Conservation (phyloP, 257 asterid species). For the Forsythia suspensa region DNA sequence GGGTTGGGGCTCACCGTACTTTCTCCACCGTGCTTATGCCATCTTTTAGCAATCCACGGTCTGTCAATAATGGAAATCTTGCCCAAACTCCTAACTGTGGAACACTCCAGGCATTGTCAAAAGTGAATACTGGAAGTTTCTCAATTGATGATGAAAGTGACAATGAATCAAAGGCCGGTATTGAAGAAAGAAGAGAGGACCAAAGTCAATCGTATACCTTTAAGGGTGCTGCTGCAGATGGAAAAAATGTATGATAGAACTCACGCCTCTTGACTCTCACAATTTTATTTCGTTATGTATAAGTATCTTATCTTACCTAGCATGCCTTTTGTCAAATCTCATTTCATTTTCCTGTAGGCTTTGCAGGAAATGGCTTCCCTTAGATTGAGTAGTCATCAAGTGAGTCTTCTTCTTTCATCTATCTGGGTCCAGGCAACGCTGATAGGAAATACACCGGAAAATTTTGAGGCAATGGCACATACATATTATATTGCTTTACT, state of each 20-base stretch:
- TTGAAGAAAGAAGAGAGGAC: slow-evolving; percentile 27
- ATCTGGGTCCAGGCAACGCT: slow-evolving; percentile 51
- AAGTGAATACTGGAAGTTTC: slow-evolving; percentile 34
- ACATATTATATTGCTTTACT: slow-evolving; percentile 43
- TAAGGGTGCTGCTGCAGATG: slow-evolving; percentile 25
- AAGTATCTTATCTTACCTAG: not conserved
- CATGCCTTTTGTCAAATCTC: not conserved
- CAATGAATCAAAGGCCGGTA: slow-evolving; percentile 15
- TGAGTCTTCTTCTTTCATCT: slow-evolving; percentile 51
- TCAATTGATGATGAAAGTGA: slow-evolving; percentile 27
- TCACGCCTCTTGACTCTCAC: not conserved
- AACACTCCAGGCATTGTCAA: slow-evolving; percentile 22
- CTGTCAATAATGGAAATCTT: slow-evolving; percentile 26
- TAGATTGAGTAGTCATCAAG: slow-evolving; percentile 53
- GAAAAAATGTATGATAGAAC: slow-evolving; percentile 28
- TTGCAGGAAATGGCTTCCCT: slow-evolving; percentile 43
- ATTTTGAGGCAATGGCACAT: slow-evolving; percentile 53
- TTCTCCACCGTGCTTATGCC: slow-evolving; percentile 54
- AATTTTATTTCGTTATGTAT: slow-evolving; percentile 1
- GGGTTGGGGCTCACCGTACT: slow-evolving; percentile 46
- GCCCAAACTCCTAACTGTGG: slow-evolving; percentile 26
- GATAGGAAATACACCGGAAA: slow-evolving; percentile 42
- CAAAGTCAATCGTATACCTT: slow-evolving; percentile 31
- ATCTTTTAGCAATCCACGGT: slow-evolving; percentile 32
- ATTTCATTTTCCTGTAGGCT: not conserved